phyloP scores from a whole-genome alignment of 2,329 filamentous ascomycete species.

The Cladosporium sp. region DNA sequence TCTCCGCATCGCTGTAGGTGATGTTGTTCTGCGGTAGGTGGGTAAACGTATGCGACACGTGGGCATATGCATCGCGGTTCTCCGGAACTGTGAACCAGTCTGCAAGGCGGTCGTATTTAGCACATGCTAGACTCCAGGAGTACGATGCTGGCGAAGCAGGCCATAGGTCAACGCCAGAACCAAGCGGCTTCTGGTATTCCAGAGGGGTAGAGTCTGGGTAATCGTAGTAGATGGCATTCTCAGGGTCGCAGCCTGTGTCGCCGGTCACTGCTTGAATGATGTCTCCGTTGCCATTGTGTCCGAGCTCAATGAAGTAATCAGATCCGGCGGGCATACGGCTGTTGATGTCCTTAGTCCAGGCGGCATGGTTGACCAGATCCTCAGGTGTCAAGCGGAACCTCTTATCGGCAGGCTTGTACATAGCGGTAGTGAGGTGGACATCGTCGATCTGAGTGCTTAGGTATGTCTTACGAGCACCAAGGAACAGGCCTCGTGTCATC shows the following conservation, averaged over 20 bases:
- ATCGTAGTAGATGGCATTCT: constrained; percentile 42
- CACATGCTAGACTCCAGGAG: constrained; percentile 53
- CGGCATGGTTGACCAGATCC: constrained; percentile 52
- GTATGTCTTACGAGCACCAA: constrained; percentile 58
- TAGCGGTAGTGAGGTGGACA: constrained; percentile 55
- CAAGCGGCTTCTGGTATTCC: constrained; percentile 51
- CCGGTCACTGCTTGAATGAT: constrained; percentile 33
- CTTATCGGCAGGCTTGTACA: constrained; percentile 47
- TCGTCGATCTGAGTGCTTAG: constrained; percentile 64
- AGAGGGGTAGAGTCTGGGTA: constrained; percentile 45
- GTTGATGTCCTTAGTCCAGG: constrained; percentile 48
- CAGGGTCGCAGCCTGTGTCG: constrained; percentile 34
- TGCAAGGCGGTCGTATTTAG: constrained; percentile 52
- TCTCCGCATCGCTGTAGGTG: constrained; percentile 58
- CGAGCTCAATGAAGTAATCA: constrained; percentile 55
- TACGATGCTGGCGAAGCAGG: constrained; percentile 48
- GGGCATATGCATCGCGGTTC: constrained; percentile 58
- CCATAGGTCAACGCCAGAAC: constrained; percentile 43
- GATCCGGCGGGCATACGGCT: constrained; percentile 55
- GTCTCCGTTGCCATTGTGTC: constrained; percentile 58
- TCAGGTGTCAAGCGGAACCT: constrained; percentile 53
- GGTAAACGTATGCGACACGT: constrained; percentile 64
- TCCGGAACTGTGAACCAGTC: constrained; percentile 54
- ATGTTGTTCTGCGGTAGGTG: constrained; percentile 62
- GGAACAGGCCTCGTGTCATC: constrained; percentile 61